Percentiles rank a stretch among this genome's conserved stretches.
These are phyloP conservation scores for Cyberlindnera mycetangii DNA, from an alignment of 805 yeast genomes.

Conservation along the genomic window DNA sequence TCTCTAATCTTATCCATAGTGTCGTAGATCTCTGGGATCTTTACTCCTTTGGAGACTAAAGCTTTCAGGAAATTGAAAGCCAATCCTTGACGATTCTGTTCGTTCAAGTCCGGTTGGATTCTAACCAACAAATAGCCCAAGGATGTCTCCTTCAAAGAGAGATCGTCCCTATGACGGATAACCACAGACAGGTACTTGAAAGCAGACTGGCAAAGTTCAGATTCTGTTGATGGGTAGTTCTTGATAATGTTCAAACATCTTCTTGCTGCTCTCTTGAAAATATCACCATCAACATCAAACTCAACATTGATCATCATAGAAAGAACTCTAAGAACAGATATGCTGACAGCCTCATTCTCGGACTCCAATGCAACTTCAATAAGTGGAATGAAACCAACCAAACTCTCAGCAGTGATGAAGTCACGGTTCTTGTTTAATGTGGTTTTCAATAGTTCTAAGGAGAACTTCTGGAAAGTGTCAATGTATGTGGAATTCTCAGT, in stretches of 20 bases:
- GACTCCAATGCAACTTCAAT: slow-evolving; percentile 58
- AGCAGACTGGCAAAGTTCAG: slow-evolving; percentile 77
- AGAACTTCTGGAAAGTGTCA: slow-evolving; percentile 66
- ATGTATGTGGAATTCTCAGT: slow-evolving; percentile 54
- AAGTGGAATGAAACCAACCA: slow-evolving; percentile 73
- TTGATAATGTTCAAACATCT: slow-evolving; percentile 60
- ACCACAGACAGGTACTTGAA: slow-evolving; percentile 71
- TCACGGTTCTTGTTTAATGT: slow-evolving; percentile 63
- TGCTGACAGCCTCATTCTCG: slow-evolving; percentile 74
- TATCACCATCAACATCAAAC: slow-evolving; percentile 46
- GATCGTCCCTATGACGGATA: slow-evolving; percentile 63
- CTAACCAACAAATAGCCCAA: slow-evolving; percentile 68
- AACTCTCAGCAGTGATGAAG: slow-evolving; percentile 55
- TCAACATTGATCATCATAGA: slow-evolving; percentile 59
- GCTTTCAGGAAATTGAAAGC: slow-evolving; percentile 84
- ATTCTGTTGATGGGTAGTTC: slow-evolving; percentile 72
- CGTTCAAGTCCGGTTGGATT: slow-evolving; percentile 83
- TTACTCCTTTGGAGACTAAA: slow-evolving; percentile 65
- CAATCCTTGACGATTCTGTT: slow-evolving; percentile 82
- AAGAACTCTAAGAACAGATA: slow-evolving; percentile 63
- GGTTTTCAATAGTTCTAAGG: slow-evolving; percentile 71
- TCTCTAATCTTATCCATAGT: slow-evolving; percentile 76
- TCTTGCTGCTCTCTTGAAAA: slow-evolving; percentile 60
- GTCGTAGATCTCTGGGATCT: slow-evolving; percentile 88
- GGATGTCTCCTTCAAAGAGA: slow-evolving; percentile 66